Percentiles rank a stretch among this genome's conserved stretches.
phyloP scores from a whole-genome alignment of 805 yeast genomes.

The Brettanomyces custersianus region DNA sequence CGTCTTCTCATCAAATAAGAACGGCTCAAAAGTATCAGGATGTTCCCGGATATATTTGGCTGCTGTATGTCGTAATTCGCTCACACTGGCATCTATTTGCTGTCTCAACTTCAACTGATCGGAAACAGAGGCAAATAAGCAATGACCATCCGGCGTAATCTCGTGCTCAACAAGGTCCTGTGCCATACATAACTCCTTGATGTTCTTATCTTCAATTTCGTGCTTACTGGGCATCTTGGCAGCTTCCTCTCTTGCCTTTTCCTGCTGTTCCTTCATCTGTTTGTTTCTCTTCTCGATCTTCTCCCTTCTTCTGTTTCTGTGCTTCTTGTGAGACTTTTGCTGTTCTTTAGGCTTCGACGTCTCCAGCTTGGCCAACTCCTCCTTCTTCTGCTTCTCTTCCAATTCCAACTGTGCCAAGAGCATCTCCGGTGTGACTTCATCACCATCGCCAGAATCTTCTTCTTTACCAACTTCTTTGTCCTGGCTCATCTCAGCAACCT shows the following conservation, averaged over 20 bases:
- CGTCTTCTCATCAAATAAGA: constrained; percentile 71
- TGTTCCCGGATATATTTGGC: constrained; percentile 57
- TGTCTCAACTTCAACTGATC: constrained; percentile 66
- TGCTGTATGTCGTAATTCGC: constrained; percentile 53
- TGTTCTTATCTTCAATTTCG: constrained; percentile 60
- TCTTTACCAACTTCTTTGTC: constrained; percentile 19
- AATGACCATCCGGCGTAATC: constrained; percentile 88
- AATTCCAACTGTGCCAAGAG: constrained; percentile 52
- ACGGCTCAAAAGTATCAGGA: constrained; percentile 70
- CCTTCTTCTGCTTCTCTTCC: constrained; percentile 15
- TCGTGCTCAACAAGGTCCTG: constrained; percentile 50
- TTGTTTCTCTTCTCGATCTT: constrained; percentile 69
- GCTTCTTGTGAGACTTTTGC: constrained; percentile 21
- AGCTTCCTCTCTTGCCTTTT: constrained; percentile 69
- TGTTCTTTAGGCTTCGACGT: constrained; percentile 1
- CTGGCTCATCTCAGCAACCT: constrained; percentile 12
- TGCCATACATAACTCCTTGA: constrained; percentile 42
- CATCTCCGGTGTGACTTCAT: constrained; percentile 55
- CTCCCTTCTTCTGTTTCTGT: constrained; percentile 77
- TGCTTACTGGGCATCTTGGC: constrained; percentile 55
- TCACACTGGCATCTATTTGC: constrained; percentile 27
- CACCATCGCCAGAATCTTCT: constrained; percentile 22
- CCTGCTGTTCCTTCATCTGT: constrained; percentile 49
- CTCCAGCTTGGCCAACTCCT: constrained; percentile 3
- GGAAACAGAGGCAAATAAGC: constrained; percentile 76